A percentile compares a stretch with the other conserved stretches of the same genome.
Evolutionary conservation across 768 basidiomycete species (phyloP).

Genomic region (Tulasnella sp.): DNA sequence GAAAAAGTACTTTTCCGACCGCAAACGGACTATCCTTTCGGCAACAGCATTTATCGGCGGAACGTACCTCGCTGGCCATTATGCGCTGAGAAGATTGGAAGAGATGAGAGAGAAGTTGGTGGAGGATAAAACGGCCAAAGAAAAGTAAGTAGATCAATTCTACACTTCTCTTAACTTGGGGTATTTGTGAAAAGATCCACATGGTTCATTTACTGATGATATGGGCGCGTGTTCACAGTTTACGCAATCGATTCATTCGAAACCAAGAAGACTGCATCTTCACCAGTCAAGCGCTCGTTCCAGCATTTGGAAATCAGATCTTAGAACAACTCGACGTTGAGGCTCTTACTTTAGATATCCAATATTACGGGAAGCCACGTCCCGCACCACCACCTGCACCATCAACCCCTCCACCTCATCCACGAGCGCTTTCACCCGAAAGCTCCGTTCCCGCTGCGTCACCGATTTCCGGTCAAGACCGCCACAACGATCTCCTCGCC

Average conservation of each 20-base stretch:
- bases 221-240: conserved; percentile 36
- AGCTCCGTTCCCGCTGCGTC: neutral
- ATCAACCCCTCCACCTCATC: neutral
- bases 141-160: conserved; percentile 47
- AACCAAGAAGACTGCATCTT: conserved; percentile 72
- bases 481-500: neutral
- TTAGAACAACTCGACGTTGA: conserved; percentile 74
- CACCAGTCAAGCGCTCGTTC: conserved; percentile 61
- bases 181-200: neutral
- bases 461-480: neutral
- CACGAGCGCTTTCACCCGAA: neutral
- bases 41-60: conserved; percentile 49
- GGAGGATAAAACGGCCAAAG: conserved; percentile 53
- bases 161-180: neutral
- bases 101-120: conserved; percentile 59
- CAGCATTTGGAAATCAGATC: conserved; percentile 57
- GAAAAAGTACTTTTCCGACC: conserved; percentile 43
- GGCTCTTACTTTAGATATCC: conserved; percentile 50
- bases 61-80: conserved; percentile 53
- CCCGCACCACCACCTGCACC: conserved; percentile 25
- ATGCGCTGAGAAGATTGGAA: conserved; percentile 53
- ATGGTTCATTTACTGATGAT: neutral
- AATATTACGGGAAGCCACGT: conserved; percentile 32
- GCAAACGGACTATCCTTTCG: conserved; percentile 42
- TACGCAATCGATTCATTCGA: conserved; percentile 63